These are phyloP conservation scores for Hypericum perforatum DNA, from an alignment of 345 rosid genomes.

Conservation along the genomic window DNA sequence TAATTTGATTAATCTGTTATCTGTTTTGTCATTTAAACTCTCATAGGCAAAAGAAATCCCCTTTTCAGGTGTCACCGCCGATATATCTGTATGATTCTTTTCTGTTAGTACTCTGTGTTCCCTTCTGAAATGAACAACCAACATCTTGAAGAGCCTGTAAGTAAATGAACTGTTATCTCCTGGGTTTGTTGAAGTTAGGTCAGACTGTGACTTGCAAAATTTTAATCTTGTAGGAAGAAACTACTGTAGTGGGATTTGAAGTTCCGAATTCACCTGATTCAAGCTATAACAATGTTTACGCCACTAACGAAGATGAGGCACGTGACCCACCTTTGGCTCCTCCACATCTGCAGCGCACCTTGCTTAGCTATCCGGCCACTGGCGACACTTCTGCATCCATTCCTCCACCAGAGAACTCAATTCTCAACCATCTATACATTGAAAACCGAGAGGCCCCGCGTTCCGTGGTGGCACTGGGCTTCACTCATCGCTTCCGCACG, in stretches of 20 bases:
- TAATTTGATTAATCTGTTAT: too few relatives aligned
- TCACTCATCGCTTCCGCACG: conserved; percentile 80
- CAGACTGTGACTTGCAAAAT: too few relatives aligned
- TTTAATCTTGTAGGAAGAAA: conserved; percentile 45
- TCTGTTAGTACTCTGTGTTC: too few relatives aligned
- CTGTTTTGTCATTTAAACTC: too few relatives aligned
- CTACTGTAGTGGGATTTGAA: conserved; percentile 78
- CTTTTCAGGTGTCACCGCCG: too few relatives aligned
- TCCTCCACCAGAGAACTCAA: conserved; percentile 52
- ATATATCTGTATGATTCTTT: too few relatives aligned
- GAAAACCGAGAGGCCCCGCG: conserved; percentile 78
- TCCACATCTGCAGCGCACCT: conserved; percentile 57
- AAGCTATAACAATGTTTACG: conserved; percentile 66
- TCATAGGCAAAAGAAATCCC: too few relatives aligned
- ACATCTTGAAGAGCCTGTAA: too few relatives aligned
- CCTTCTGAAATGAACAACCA: too few relatives aligned
- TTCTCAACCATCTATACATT: conserved; percentile 84
- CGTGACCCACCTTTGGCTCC: conserved; percentile 88
- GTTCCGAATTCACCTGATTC: conserved; percentile 85
- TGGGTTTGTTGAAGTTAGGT: too few relatives aligned
- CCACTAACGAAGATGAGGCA: conserved; percentile 60
- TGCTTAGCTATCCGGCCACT: conserved; percentile 45
- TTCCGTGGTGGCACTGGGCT: conserved; percentile 86
- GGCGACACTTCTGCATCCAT: conserved; percentile 36
- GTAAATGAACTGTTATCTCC: too few relatives aligned